A percentile compares a stretch with the other conserved stretches of the same genome.
These are phyloP conservation scores for Fusarium liriodendri DNA, from an alignment of 2,329 filamentous ascomycete species.

Conservation along the genomic window DNA sequence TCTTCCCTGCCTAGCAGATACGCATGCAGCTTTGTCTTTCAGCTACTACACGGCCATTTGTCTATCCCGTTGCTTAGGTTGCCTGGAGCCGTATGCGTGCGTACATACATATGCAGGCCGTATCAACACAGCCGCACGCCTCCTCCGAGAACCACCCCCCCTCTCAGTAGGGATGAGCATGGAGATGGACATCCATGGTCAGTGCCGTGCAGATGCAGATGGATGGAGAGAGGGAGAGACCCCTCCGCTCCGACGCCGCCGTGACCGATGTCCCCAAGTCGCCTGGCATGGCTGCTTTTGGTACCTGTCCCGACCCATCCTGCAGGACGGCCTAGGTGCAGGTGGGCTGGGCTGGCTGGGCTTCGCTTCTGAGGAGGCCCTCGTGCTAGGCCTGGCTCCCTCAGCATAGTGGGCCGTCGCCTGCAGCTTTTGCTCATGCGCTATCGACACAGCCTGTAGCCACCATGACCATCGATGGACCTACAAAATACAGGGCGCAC, in stretches of 20 bases:
- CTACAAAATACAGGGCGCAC: constrained; percentile 29
- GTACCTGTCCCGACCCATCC: neutral
- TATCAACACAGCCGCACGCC: constrained; percentile 38
- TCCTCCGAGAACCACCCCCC: constrained; percentile 35
- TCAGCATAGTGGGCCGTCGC: constrained; percentile 36
- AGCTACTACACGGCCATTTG: constrained; percentile 8
- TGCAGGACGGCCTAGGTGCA: constrained; percentile 2
- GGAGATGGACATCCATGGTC: constrained; percentile 15
- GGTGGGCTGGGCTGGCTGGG: constrained; percentile 14
- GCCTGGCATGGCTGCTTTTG: constrained; percentile 10
- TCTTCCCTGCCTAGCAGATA: neutral
- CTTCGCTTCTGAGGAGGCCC: neutral
- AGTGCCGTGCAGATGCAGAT: constrained; percentile 37
- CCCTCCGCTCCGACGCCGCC: constrained; percentile 2
- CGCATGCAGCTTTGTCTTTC: constrained; percentile 14
- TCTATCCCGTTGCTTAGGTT: neutral
- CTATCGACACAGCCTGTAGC: constrained; percentile 34
- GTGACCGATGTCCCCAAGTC: constrained; percentile 6
- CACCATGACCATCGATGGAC: neutral
- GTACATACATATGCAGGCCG: constrained; percentile 34
- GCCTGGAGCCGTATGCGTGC: constrained; percentile 11
- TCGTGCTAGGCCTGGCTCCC: constrained; percentile 34
- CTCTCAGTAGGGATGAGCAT: neutral
- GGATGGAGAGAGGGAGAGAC: neutral
- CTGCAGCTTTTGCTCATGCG: constrained; percentile 31